Base-by-base conservation (phyloP, 2,329 filamentous ascomycete genomes). In the Fonsecaea monophora region DNA sequence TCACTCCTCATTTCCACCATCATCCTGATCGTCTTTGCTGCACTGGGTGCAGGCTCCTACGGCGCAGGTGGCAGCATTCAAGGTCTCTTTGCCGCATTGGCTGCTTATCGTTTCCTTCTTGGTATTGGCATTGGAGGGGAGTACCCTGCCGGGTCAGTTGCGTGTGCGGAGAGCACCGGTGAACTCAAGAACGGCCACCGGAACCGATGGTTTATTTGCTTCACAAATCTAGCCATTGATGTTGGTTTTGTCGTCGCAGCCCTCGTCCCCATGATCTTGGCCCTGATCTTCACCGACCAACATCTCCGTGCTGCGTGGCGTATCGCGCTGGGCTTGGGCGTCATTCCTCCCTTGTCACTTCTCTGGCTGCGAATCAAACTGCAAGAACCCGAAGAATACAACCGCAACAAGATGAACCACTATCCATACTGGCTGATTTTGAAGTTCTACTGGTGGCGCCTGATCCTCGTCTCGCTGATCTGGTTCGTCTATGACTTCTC, bases 401-500 rank as follows among this genome's bases (percentile, higher is more conserved):
- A 87, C 67, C 83, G 85, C 10, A 85, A 92, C 74, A 88, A 87
- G 8, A 92, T 94, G 89, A 84, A 83, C 72, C 83, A 85, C 40
- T 85, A 84, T 48, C 85, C 85, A 0, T 79, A 82, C 65, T 78
- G 75, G 76, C 73, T 86, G 40, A 83, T 84, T 64, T 71, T 86
- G 61, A 84, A 82, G 76, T 94, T 88, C 75, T 96, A 96, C 77
- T 90, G 92, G 79, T 86, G 83, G 74, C 86, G 92, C 21, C 81
- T 96, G n/a, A 73, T 86, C 1, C 78, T 90, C 21, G 90, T 95
- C 62, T 87, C 86, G 68, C 72, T 89, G 25, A 91, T 96, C 75
- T 96, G 92, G 92, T 95, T 95, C 78, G 85, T 94, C 69, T 96
- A 93, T 76, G 88, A 93, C 84, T 96, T 97, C 78, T 92, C 90